Percentiles rank a stretch among this genome's conserved stretches.
Evolutionary conservation across 2,329 filamentous ascomycete genomes (phyloP).

Genomic region (Zymoseptoria pseudotritici): DNA sequence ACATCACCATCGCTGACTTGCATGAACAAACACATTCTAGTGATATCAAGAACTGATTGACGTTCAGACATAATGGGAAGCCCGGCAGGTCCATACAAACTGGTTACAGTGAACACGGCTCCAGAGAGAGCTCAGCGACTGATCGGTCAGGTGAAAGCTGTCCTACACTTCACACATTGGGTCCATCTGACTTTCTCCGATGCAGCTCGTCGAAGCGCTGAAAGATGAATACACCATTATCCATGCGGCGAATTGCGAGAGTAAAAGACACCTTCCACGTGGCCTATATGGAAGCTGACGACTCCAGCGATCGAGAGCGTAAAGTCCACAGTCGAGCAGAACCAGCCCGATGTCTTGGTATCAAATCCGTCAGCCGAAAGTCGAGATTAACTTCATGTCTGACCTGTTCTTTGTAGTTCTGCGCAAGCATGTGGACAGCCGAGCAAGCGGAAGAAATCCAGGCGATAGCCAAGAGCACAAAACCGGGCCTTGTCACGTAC

Average conservation of each 20-base stretch:
- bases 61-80: neutral
- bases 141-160: conserved; percentile 40
- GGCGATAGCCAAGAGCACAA: conserved; percentile 37
- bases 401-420: conserved; percentile 43
- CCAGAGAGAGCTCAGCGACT: conserved; percentile 57
- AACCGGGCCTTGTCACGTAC: conserved; percentile 45
- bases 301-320: conserved; percentile 36
- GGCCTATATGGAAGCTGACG: neutral
- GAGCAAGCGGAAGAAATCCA: conserved; percentile 44
- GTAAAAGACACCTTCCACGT: conserved; percentile 34
- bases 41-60: neutral
- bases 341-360: conserved; percentile 40
- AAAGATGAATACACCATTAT: conserved; percentile 58
- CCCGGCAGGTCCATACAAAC: conserved; percentile 48
- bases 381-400: neutral
- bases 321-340: conserved; percentile 43
- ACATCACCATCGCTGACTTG: neutral
- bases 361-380: neutral
- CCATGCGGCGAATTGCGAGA: conserved; percentile 55
- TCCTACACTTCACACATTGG: neutral
- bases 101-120: conserved; percentile 62
- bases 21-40: neutral
- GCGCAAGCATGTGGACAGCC: conserved; percentile 52
- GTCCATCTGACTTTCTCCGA: neutral
- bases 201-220: conserved; percentile 49